Conservation (phyloP, 768 basidiomycete genomes). For the Lactarius hatsudake region DNA sequence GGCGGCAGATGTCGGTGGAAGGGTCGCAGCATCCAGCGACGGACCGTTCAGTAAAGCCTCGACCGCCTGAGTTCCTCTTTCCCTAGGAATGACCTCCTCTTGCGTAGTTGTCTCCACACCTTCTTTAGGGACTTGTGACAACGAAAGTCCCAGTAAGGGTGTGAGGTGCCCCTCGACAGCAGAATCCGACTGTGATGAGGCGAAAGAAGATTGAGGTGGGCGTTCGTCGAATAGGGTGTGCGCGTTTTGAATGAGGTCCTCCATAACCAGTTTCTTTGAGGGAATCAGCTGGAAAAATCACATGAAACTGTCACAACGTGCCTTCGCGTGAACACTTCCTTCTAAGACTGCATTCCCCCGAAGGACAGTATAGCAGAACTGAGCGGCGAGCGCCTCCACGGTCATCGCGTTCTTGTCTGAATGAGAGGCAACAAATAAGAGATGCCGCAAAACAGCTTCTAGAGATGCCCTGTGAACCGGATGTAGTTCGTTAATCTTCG, state of each 20-base stretch:
- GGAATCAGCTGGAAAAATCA: background rate
- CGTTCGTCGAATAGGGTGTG: background rate
- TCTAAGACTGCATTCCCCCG: background rate
- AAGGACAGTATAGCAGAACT: background rate
- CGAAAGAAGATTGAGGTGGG: background rate
- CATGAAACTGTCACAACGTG: background rate
- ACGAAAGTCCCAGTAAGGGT: background rate
- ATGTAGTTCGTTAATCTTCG: background rate
- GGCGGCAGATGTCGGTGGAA: background rate
- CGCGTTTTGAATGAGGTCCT: background rate
- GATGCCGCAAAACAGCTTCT: background rate
- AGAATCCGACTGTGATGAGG: background rate
- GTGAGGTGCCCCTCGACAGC: background rate
- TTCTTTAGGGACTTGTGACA: background rate
- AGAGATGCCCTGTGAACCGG: background rate
- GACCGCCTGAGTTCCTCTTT: background rate
- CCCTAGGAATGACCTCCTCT: background rate
- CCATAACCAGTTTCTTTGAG: background rate
- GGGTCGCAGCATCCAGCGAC: background rate
- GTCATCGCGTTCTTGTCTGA: background rate
- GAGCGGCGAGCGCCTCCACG: background rate
- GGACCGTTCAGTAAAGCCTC: background rate
- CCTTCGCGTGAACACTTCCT: background rate
- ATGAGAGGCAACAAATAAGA: background rate
- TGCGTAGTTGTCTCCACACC: background rate